phyloP scores from a whole-genome alignment of 805 yeast species.

The Kazachstania martiniae region DNA sequence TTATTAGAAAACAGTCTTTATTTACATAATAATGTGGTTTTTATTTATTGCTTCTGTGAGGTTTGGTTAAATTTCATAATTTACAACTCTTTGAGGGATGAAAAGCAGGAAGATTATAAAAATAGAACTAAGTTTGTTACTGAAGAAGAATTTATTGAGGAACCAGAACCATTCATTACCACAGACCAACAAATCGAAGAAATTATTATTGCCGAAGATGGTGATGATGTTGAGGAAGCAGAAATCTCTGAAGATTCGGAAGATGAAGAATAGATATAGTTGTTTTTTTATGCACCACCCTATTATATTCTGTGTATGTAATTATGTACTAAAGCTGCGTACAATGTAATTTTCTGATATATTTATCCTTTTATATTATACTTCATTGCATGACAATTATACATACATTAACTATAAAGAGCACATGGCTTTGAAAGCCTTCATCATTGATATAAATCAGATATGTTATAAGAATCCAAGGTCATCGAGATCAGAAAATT shows the following conservation, averaged over 20 bases:
- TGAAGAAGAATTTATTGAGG: constrained; percentile 4
- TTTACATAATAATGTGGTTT: constrained; percentile 53
- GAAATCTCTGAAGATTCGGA: neutral
- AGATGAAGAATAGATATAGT: too few relatives aligned
- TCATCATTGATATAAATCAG: neutral
- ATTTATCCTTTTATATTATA: too few relatives aligned
- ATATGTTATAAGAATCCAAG: constrained; percentile 16
- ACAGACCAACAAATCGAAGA: constrained; percentile 2
- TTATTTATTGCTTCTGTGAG: constrained; percentile 50
- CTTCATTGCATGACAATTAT: too few relatives aligned
- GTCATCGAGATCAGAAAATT: constrained; percentile 27
- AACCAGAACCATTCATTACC: constrained; percentile 3
- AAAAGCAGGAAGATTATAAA: constrained; percentile 40
- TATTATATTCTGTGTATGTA: too few relatives aligned
- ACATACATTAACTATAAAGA: neutral
- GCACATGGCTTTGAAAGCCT: neutral
- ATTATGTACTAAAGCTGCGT: too few relatives aligned
- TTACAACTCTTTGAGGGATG: constrained; percentile 54
- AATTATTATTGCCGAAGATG: neutral
- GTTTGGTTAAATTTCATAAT: constrained; percentile 60
- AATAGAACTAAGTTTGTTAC: constrained; percentile 2
- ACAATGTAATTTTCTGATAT: too few relatives aligned
- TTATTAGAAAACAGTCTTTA: constrained; percentile 31
- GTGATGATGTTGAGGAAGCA: too few relatives aligned
- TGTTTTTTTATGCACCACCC: too few relatives aligned